These are phyloP conservation scores for Gymnopilus dilepis DNA, from an alignment of 768 basidiomycete genomes.

Conservation along the genomic window DNA sequence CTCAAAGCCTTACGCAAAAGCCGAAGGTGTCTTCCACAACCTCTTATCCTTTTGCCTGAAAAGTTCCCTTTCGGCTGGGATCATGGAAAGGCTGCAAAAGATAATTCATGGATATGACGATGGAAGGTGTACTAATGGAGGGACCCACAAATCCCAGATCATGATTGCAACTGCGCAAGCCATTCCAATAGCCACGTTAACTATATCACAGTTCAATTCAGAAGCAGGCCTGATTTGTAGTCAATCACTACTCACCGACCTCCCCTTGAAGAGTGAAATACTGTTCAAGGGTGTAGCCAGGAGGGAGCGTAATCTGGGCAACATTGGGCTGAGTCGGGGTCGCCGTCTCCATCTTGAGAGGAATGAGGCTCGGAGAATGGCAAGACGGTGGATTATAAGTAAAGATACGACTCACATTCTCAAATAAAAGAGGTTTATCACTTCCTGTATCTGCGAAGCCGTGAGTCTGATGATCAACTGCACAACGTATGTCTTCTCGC, in stretches of 20 bases:
- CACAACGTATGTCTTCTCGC: too few relatives aligned
- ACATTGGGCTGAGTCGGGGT: not conserved
- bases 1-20: not conserved
- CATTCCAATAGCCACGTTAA: conserved; percentile 2
- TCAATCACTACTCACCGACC: not conserved
- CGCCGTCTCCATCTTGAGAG: too few relatives aligned
- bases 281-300: not conserved
- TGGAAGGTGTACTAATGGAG: too few relatives aligned
- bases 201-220: not conserved
- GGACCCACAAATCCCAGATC: conserved; percentile 1
- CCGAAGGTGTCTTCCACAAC: not conserved
- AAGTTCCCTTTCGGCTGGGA: conserved; percentile 1
- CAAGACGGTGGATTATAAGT: too few relatives aligned
- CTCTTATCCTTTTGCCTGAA: not conserved
- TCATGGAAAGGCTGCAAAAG: not conserved
- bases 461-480: too few relatives aligned
- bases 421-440: too few relatives aligned
- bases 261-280: not conserved
- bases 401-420: too few relatives aligned
- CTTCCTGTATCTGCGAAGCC: too few relatives aligned
- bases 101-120: too few relatives aligned
- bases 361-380: too few relatives aligned
- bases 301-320: not conserved
- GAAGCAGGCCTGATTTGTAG: not conserved
- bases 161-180: conserved; percentile 1